These are phyloP conservation scores for Gossypium rotundifolium DNA, from an alignment of 345 rosid genomes.

Conservation along the genomic window DNA sequence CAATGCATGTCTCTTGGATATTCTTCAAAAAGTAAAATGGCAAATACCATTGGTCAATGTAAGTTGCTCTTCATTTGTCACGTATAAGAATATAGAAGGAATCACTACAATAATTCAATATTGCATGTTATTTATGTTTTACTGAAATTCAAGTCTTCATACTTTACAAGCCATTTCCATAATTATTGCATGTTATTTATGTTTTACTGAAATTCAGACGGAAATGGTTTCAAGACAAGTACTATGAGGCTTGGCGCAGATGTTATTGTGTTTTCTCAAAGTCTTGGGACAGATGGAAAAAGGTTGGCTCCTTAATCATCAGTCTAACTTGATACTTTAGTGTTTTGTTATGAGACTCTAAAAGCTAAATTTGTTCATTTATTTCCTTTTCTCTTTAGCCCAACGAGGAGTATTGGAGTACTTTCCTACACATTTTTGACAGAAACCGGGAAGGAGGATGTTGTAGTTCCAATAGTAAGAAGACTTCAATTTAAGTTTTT, in stretches of 20 bases:
- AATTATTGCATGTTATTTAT: neutral
- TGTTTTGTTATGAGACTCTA: neutral
- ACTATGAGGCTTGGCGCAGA: slow-evolving; percentile 93
- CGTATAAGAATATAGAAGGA: neutral
- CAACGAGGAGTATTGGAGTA: slow-evolving; percentile 61
- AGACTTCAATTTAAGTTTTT: neutral
- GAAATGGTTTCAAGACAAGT: slow-evolving; percentile 85
- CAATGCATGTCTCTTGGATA: slow-evolving; percentile 82
- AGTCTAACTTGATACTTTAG: neutral
- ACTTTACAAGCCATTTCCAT: neutral
- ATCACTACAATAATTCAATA: neutral
- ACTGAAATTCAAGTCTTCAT: neutral
- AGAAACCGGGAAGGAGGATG: slow-evolving; percentile 59
- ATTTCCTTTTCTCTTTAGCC: slow-evolving; percentile 20
- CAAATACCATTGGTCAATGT: slow-evolving; percentile 79
- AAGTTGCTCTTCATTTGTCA: slow-evolving; percentile 9
- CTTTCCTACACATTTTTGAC: slow-evolving; percentile 64
- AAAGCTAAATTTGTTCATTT: neutral
- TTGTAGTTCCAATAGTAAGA: slow-evolving; percentile 75
- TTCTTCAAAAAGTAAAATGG: slow-evolving; percentile 69
- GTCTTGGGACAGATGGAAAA: slow-evolving; percentile 34
- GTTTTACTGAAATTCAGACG: slow-evolving; percentile 36
- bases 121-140: too few relatives aligned
- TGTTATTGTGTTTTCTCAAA: slow-evolving; percentile 67
- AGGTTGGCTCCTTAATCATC: slow-evolving; percentile 24